Conservation (phyloP, 768 basidiomycete species). For the Lactarius hatsudake region DNA sequence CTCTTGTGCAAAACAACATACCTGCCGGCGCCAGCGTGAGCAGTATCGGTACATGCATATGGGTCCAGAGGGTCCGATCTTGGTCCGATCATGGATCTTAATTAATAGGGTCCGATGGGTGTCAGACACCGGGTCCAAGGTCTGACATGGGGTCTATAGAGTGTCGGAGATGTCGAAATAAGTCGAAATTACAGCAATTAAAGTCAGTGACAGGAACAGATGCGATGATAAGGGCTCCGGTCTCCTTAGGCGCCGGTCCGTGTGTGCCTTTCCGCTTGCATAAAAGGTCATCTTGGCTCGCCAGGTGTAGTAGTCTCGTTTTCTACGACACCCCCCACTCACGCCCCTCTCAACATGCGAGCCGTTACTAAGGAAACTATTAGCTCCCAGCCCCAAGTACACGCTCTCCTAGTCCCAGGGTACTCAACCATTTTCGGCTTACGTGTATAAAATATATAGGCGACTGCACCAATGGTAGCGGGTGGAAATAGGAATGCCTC, state of each 20-base stretch:
- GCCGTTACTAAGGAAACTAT: not conserved
- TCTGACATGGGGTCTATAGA: too few relatives aligned
- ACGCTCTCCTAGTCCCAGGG: not conserved
- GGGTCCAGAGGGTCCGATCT: too few relatives aligned
- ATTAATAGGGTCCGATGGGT: too few relatives aligned
- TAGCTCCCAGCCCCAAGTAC: not conserved
- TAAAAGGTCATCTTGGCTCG: not conserved
- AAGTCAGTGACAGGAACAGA: too few relatives aligned
- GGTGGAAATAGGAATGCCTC: slow-evolving; percentile 29
- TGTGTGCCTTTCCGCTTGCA: not conserved
- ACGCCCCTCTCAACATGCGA: slow-evolving; percentile 13
- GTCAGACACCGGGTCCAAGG: too few relatives aligned
- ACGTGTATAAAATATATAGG: not conserved
- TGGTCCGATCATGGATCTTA: too few relatives aligned
- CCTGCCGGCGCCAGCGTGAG: too few relatives aligned
- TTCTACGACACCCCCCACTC: not conserved
- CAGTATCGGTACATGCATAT: too few relatives aligned
- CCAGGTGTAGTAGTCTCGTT: not conserved
- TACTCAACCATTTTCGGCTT: not conserved
- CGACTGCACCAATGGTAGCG: not conserved
- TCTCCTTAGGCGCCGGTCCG: not conserved
- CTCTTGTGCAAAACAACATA: too few relatives aligned
- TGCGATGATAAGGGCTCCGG: slow-evolving; percentile 15
- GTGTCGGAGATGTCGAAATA: too few relatives aligned
- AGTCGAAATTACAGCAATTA: too few relatives aligned